Percentiles rank a stretch among this genome's conserved stretches.
Evolutionary conservation across 2,329 filamentous ascomycete species (phyloP).

Genomic region (Aspergillus uvarum): DNA sequence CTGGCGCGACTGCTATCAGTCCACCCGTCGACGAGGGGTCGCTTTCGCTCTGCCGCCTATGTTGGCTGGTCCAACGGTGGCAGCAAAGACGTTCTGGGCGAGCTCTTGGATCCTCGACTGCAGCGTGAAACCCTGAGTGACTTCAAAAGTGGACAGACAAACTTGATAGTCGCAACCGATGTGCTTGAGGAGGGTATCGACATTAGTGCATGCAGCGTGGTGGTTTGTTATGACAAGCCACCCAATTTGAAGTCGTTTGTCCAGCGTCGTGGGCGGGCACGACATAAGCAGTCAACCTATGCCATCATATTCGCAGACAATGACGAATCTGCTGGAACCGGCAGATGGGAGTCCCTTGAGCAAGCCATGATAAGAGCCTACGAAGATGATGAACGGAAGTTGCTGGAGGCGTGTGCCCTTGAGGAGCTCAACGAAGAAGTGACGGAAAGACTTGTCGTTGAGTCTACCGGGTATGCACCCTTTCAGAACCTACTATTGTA

Average conservation of each 20-base stretch:
- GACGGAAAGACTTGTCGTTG: slow-evolving; percentile 41
- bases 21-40: slow-evolving; percentile 49
- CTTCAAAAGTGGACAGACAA: slow-evolving; percentile 54
- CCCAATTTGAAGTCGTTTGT: slow-evolving; percentile 64
- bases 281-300: slow-evolving; percentile 57
- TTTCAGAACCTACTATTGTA: background rate
- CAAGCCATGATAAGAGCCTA: slow-evolving; percentile 69
- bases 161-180: slow-evolving; percentile 59
- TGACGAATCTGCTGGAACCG: slow-evolving; percentile 33
- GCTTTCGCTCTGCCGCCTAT: slow-evolving; percentile 43
- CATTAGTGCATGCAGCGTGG: slow-evolving; percentile 62
- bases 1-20: slow-evolving; percentile 58
- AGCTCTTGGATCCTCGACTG: slow-evolving; percentile 48
- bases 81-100: slow-evolving; percentile 49
- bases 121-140: slow-evolving; percentile 55
- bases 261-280: slow-evolving; percentile 63
- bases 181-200: slow-evolving; percentile 64
- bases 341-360: slow-evolving; percentile 68
- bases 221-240: slow-evolving; percentile 64
- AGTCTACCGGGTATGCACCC: slow-evolving; percentile 28
- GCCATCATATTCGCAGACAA: slow-evolving; percentile 49
- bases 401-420: slow-evolving; percentile 46
- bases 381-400: slow-evolving; percentile 60
- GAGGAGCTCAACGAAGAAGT: slow-evolving; percentile 51
- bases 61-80: slow-evolving; percentile 51